Evolutionary conservation across 1,284 basidiomycete genomes (phyloP), one percentile per base, ranked within the genome.

Genomic region (Microbotryum silenes-acaulis): DNA sequence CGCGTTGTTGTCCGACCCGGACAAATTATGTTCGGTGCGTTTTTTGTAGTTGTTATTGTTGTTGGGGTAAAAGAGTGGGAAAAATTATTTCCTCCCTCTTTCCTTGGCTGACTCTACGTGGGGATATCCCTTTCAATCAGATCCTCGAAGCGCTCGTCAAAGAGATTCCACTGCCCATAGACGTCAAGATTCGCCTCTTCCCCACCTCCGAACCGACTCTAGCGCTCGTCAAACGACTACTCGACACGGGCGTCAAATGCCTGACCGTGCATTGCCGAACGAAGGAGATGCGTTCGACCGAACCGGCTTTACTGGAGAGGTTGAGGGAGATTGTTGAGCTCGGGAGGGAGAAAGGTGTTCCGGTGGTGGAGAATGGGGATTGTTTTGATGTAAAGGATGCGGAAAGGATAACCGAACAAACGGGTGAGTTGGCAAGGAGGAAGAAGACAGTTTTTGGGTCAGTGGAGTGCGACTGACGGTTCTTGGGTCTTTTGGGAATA

Each of bases 181-280:
- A 90, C 8, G 86, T 86, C 72, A 99, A 99, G 77, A 98, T 98
- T 70, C 83, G 94, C 16, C 78, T 98, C 29, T 78, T 98, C 14
- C 88, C 91, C 1, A n/a, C 33, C 18, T 21, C 52, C 10, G 59
- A 59, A 10, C 61, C 63, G 20, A 99, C 96, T 0, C 77, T 94
- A 57, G 83, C 83, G 70, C 84, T 99, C 18, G 91, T 94, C 5
- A 83, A 88, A 66, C 81, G 86, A 59, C 93, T 98, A 61, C 80
- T 93, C 6, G 81, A 84, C 50, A 96, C 93, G 0, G 92, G 93
- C 21, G 83, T 99, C 52, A 87, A 85, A 56, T 87, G 86, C 46
- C 78, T 99, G 63, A 97, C 93, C 1, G 87, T 99, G 1, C 96
- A 98, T 74, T 98, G 94, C 75, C 83, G 96, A 52, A 98, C 94